These are phyloP conservation scores for Monilinia fructicola DNA, from an alignment of 2,329 filamentous ascomycete species.

Conservation along the genomic window DNA sequence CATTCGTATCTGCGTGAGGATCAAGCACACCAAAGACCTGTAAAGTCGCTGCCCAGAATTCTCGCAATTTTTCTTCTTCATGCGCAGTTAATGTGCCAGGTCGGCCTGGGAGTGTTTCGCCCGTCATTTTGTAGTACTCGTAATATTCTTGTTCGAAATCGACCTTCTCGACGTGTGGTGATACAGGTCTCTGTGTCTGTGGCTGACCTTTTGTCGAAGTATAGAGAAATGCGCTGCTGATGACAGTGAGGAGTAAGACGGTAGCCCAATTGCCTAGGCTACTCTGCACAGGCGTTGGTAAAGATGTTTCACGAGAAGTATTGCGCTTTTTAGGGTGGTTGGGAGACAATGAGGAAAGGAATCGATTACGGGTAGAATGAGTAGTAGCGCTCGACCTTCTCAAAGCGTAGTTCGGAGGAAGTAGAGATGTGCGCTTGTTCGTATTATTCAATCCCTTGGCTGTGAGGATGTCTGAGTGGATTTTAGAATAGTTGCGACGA, in stretches of 20 bases:
- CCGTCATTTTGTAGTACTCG: slow-evolving; percentile 43
- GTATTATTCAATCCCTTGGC: slow-evolving; percentile 4
- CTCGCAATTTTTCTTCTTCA: slow-evolving; percentile 82
- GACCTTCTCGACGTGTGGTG: slow-evolving; percentile 4
- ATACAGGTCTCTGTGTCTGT: slow-evolving; percentile 17
- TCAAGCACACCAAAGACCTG: slow-evolving; percentile 68
- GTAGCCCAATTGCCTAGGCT: slow-evolving; percentile 18
- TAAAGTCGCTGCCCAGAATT: slow-evolving; percentile 78
- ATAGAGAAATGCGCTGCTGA: slow-evolving; percentile 27
- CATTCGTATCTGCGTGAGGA: slow-evolving; percentile 39
- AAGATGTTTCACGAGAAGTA: slow-evolving; percentile 17
- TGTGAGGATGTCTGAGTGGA: not conserved
- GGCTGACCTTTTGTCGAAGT: slow-evolving; percentile 7
- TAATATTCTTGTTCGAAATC: slow-evolving; percentile 24
- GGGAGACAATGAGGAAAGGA: slow-evolving; percentile 7
- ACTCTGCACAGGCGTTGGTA: slow-evolving; percentile 14
- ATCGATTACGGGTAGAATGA: not conserved
- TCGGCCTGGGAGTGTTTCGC: slow-evolving; percentile 62
- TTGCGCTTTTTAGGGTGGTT: slow-evolving; percentile 1
- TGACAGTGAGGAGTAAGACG: slow-evolving; percentile 21
- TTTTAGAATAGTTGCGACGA: slow-evolving; percentile 14
- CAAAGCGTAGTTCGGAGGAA: slow-evolving; percentile 10
- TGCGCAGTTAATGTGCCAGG: slow-evolving; percentile 86
- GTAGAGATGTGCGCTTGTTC: slow-evolving; percentile 9
- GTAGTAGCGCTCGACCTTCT: slow-evolving; percentile 12